Conservation (phyloP, 192 early-diverging fungal genomes). For the Coemansia sp. region DNA sequence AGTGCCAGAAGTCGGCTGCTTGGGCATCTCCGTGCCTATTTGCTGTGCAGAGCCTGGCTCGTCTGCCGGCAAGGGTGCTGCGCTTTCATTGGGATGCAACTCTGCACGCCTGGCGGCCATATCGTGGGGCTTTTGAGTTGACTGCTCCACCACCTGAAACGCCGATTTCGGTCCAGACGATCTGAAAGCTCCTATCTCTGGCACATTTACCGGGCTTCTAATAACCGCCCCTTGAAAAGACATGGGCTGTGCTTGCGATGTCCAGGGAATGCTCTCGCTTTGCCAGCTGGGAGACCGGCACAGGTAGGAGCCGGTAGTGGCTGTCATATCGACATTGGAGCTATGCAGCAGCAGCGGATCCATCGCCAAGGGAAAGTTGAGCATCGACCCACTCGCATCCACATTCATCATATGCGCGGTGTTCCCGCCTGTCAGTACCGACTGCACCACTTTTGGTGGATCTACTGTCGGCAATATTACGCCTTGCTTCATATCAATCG, state of each 20-base stretch:
- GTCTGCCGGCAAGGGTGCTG: background rate
- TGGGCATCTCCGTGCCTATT: constrained; percentile 1
- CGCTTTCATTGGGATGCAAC: background rate
- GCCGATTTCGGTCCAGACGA: constrained; percentile 6
- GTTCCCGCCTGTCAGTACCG: constrained; percentile 35
- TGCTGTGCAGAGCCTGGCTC: constrained; percentile 5
- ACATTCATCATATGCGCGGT: constrained; percentile 50
- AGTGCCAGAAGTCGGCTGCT: background rate
- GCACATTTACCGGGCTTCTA: constrained; percentile 18
- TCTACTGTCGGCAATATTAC: constrained; percentile 40
- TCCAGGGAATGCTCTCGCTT: constrained; percentile 39
- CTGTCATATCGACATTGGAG: constrained; percentile 20
- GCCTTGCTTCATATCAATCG: constrained; percentile 44
- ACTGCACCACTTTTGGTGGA: constrained; percentile 23
- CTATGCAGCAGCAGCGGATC: constrained; percentile 18
- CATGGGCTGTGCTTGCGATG: constrained; percentile 8
- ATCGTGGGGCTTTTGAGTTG: background rate
- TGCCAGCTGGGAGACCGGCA: constrained; percentile 51
- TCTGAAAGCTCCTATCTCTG: constrained; percentile 3
- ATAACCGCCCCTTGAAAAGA: constrained; percentile 14
- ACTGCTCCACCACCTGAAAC: background rate
- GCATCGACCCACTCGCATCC: constrained; percentile 20
- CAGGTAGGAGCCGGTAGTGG: constrained; percentile 22
- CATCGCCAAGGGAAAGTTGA: constrained; percentile 26
- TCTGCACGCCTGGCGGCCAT: background rate